Percentiles rank a stretch among this genome's conserved stretches.
These are phyloP conservation scores for Trametes villosa DNA, from an alignment of 768 basidiomycete genomes.

Conservation along the genomic window DNA sequence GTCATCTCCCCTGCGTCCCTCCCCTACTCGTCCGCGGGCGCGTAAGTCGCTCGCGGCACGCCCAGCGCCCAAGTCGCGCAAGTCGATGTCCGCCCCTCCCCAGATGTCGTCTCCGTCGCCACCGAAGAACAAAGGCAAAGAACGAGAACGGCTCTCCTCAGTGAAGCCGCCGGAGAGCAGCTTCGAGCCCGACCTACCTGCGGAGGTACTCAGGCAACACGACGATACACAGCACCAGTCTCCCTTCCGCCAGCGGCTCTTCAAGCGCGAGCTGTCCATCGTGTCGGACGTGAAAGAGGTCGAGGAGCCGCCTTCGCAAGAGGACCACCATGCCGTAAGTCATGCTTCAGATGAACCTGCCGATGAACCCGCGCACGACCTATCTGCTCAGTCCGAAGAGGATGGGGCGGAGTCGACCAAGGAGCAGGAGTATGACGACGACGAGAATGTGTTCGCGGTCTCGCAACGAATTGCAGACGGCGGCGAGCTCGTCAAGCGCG, in stretches of 20 bases:
- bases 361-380: not conserved
- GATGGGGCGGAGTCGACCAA: constrained; percentile 23
- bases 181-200: constrained; percentile 59
- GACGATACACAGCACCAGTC: constrained; percentile 28
- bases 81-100: constrained; percentile 65
- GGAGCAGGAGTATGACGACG: constrained; percentile 17
- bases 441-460: constrained; percentile 39
- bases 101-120: constrained; percentile 30
- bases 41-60: constrained; percentile 46
- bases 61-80: constrained; percentile 55
- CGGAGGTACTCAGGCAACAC: constrained; percentile 30
- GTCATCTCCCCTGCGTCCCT: constrained; percentile 73
- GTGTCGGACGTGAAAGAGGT: constrained; percentile 20
- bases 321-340: constrained; percentile 7
- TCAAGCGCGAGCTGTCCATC: constrained; percentile 17
- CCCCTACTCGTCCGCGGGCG: constrained; percentile 47
- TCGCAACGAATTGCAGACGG: constrained; percentile 46
- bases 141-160: constrained; percentile 19
- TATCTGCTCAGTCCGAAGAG: constrained; percentile 14
- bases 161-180: constrained; percentile 54
- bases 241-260: not conserved
- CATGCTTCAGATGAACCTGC: not conserved
- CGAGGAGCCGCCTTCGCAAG: constrained; percentile 1
- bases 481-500: constrained; percentile 28
- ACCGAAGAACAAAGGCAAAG: constrained; percentile 17